These are phyloP conservation scores for Zopfia rhizophila DNA, from an alignment of 2,329 filamentous ascomycete genomes.

Conservation along the genomic window DNA sequence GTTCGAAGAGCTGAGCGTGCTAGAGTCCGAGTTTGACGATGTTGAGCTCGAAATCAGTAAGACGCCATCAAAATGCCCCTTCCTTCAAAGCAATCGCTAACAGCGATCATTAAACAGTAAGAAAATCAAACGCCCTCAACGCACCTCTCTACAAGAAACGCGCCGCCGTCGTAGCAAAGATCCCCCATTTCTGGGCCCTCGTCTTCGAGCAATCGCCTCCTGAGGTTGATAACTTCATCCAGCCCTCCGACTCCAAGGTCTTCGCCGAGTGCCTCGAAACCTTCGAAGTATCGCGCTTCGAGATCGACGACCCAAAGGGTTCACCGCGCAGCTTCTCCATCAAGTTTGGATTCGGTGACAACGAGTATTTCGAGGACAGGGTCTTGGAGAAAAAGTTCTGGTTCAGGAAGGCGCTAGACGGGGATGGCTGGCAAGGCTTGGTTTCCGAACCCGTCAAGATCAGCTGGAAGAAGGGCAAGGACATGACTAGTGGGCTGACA, in stretches of 20 bases:
- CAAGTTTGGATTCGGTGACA: slow-evolving; percentile 81
- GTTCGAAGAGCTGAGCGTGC: slow-evolving; percentile 80
- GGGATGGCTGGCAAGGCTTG: slow-evolving; percentile 77
- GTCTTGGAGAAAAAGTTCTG: slow-evolving; percentile 92
- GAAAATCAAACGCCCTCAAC: slow-evolving; percentile 75
- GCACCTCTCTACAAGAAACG: slow-evolving; percentile 81
- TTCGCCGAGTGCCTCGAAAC: slow-evolving; percentile 74
- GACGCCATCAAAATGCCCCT: slow-evolving; percentile 9
- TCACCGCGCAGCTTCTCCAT: slow-evolving; percentile 80
- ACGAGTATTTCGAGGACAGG: slow-evolving; percentile 82
- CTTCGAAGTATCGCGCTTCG: slow-evolving; percentile 81
- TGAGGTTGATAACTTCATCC: slow-evolving; percentile 89
- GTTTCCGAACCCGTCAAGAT: slow-evolving; percentile 91
- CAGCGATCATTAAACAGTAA: slow-evolving; percentile 66
- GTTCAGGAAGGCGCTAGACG: slow-evolving; percentile 75
- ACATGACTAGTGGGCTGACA: slow-evolving; percentile 83
- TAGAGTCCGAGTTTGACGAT: slow-evolving; percentile 87
- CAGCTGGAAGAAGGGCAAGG: slow-evolving; percentile 78
- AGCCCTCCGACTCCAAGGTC: slow-evolving; percentile 79
- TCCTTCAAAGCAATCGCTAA: slow-evolving; percentile 1
- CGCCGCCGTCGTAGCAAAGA: slow-evolving; percentile 73
- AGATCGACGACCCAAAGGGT: slow-evolving; percentile 73
- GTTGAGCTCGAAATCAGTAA: slow-evolving; percentile 84
- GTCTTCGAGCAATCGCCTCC: slow-evolving; percentile 87
- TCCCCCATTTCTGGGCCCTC: slow-evolving; percentile 93